Evolutionary conservation across 345 rosid species (phyloP), one percentile per base, ranked within the genome.

Genomic region (Acer negundo): DNA sequence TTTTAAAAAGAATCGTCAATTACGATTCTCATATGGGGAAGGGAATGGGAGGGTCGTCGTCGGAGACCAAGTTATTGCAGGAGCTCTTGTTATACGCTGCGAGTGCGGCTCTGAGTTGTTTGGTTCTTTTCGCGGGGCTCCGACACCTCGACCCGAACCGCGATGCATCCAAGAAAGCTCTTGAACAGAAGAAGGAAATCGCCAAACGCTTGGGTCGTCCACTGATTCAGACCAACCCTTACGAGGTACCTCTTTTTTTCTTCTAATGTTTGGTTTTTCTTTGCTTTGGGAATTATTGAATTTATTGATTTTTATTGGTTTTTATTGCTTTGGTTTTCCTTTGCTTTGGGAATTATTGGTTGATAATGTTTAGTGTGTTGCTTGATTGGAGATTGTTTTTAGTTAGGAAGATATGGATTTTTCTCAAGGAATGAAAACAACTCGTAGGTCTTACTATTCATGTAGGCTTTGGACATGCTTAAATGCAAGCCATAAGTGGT

Each of bases 191-290:
- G 88, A 96, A 94, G 80, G 97, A 94, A 83, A 94, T 96, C 74
- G 86, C 95, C 65, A 90, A 94, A 80, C 92, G 97, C 47, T 78
- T 96, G 75, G 99, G 97, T 76, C 97, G 97, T 46, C 98, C 98
- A 82, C 90, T 96, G 15, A 47, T 96, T 67, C 86, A 90, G 10
- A 96, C 99, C 84, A 92, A 85, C 83, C 94, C 97, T 2, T 94
- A 94, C 73, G 98, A 96, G 98, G 99, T 89, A n/a, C 55, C 9
- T 17, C 31, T 72, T 59, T 28, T 46, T 35, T 35, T 5, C 38
- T 4, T 35, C 6, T 35, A 35, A 35, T 35, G 4, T 67, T 75
- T n/a, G 22, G 49, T 6, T 16, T 40, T 15, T 42, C n/a, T 31
- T 55, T 16, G 11, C 24, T 68, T 15, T 7, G 4, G 11, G 10